Conservation (phyloP, 768 basidiomycete species). For the Dentipellis sp. region DNA sequence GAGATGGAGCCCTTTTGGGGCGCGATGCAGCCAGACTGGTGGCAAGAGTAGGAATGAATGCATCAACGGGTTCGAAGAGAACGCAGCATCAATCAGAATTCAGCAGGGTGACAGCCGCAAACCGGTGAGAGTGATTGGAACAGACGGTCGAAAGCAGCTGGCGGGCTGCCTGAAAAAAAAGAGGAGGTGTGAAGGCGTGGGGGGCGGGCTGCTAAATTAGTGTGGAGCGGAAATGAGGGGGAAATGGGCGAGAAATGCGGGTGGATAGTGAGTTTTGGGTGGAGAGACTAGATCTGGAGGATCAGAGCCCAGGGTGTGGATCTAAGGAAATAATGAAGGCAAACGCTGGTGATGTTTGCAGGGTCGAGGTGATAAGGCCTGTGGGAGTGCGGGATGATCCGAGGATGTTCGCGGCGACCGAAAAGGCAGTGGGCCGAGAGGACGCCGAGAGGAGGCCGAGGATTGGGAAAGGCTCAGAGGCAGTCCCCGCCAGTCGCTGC, state of each 20-base stretch:
- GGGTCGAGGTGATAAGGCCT: not conserved
- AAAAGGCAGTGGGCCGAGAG: not conserved
- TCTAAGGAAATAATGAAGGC: not conserved
- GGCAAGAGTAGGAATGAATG: not conserved
- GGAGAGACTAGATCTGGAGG: not conserved
- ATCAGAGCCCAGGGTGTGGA: not conserved
- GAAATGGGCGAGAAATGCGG: too few relatives aligned
- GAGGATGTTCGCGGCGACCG: not conserved
- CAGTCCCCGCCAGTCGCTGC: too few relatives aligned
- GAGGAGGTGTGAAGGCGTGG: too few relatives aligned
- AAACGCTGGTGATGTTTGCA: not conserved
- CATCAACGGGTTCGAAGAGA: not conserved
- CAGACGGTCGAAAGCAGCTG: too few relatives aligned
- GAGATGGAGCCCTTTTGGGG: not conserved
- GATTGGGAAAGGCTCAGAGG: not conserved
- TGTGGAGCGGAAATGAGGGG: not conserved
- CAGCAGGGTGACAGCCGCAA: not conserved
- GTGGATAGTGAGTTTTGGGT: too few relatives aligned
- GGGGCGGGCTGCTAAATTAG: not conserved
- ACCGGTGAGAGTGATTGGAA: not conserved
- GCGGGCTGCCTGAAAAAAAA: too few relatives aligned
- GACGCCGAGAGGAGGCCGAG: not conserved
- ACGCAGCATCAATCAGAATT: not conserved
- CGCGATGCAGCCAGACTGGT: too few relatives aligned
- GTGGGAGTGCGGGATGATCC: not conserved